Evolutionary conservation across 805 yeast species (phyloP).

Genomic region (Ogataea methylovora): DNA sequence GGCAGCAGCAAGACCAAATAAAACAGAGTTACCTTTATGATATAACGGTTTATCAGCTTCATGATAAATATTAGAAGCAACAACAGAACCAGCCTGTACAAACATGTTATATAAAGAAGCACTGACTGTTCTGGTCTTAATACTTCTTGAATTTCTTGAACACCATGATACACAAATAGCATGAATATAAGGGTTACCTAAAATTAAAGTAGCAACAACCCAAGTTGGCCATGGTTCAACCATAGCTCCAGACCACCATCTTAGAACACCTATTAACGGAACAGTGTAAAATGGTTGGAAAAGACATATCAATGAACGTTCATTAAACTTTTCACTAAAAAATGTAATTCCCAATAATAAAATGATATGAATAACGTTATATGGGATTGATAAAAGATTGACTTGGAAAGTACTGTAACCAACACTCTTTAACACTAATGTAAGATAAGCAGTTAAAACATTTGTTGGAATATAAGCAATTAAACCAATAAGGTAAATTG

Average conservation of each 20-base stretch:
- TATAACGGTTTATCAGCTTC: constrained; percentile 53
- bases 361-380: constrained; percentile 30
- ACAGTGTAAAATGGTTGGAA: constrained; percentile 19
- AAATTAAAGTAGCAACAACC: constrained; percentile 15
- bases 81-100: constrained; percentile 51
- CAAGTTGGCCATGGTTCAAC: constrained; percentile 17
- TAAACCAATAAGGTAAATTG: constrained; percentile 41
- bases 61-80: constrained; percentile 50
- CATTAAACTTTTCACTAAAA: constrained; percentile 27
- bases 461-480: constrained; percentile 29
- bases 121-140: constrained; percentile 56
- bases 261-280: constrained; percentile 17
- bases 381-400: constrained; percentile 47
- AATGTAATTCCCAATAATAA: constrained; percentile 28
- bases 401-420: constrained; percentile 48
- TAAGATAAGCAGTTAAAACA: constrained; percentile 37
- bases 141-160: constrained; percentile 55
- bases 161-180: constrained; percentile 54
- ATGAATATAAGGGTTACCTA: constrained; percentile 43
- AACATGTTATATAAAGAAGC: constrained; percentile 60
- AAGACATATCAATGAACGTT: constrained; percentile 15
- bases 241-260: constrained; percentile 22
- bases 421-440: constrained; percentile 37
- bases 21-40: constrained; percentile 43
- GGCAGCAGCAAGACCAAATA: constrained; percentile 27